Percentiles rank a stretch among this genome's conserved stretches.
Conservation (phyloP, 192 early-diverging fungal species). For the Rhizoclosmatium sp. region DNA sequence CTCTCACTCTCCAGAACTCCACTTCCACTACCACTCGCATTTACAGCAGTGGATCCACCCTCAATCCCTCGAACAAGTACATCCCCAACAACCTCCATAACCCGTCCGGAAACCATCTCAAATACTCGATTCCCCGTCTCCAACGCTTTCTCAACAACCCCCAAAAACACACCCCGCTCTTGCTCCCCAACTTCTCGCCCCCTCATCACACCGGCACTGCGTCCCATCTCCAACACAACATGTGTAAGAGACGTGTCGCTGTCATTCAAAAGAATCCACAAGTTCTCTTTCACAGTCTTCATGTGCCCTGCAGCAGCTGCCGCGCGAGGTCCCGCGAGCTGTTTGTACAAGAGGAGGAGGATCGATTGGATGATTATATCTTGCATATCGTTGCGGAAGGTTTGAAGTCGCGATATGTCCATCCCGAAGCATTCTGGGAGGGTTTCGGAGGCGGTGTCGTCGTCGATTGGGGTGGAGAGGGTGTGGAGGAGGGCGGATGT, state of each 20-base stretch:
- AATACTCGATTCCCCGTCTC: conserved; percentile 49
- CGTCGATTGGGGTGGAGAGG: conserved; percentile 43
- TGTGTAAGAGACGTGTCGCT: conserved; percentile 58
- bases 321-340: conserved; percentile 46
- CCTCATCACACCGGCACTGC: conserved; percentile 47
- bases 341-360: conserved; percentile 55
- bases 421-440: conserved; percentile 59
- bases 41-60: too few species aligned
- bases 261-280: conserved; percentile 66
- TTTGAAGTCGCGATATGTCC: conserved; percentile 52
- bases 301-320: background rate
- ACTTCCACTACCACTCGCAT: background rate
- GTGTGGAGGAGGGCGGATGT: conserved; percentile 10
- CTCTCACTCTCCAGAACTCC: background rate
- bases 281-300: conserved; percentile 29
- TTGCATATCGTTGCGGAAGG: conserved; percentile 64
- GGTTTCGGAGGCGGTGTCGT: conserved; percentile 15
- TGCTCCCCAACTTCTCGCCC: conserved; percentile 30
- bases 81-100: conserved; percentile 29
- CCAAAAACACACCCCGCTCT: conserved; percentile 26
- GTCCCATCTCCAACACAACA: conserved; percentile 55
- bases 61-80: background rate
- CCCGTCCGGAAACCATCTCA: conserved; percentile 48
- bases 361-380: conserved; percentile 59
- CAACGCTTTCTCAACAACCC: conserved; percentile 56